Base-by-base conservation (phyloP, 1,139 yeast genomes). In the Pichia kudriavzevii region DNA sequence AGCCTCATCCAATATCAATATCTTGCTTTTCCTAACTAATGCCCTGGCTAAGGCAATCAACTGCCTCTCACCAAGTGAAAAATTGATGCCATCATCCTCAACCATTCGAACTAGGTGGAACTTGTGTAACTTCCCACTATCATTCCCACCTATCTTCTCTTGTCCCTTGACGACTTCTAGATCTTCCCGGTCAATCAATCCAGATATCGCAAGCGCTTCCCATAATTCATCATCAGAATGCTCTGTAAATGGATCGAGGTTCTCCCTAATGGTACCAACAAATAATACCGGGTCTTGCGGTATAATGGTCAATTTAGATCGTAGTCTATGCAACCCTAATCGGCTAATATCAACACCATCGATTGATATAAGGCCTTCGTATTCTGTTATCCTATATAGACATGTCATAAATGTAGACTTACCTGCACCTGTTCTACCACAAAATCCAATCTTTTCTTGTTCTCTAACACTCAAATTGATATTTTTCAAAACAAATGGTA, bases 381-480 rank as follows among this genome's bases (percentile, higher is more conserved):
- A 44, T 45, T 73, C 81, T 28, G 64, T 36, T 27, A 74, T 47
- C 49, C 79, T 59, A 55, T 69, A 74, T 28, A 74, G 53, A 2
- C 76, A 76, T 35, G 69, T 66, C 74, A 72, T 72, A 33, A 74
- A 67, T 2, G 79, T 69, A 1, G 77, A 69, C 49, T 74, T 74
- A 48, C 80, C 80, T 28, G 79, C 79, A 54, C 80, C 80, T 1
- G 79, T 74, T 55, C 80, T 64, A 33, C 80, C 80, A 60, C 79
- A 73, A 38, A 74, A 69, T 45, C 79, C 79, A 42, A 73, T 61
- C 47, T 70, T 71, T 48, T 72, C 75, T n/a, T 73, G 69, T 1
- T 75, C 67, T n/a, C 62, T 56, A 20, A 80, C 60, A 4, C 53
- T 47, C 28, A 74, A 53, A 27, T 56, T 52, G 30, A 74, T 55